Percentiles rank a stretch among this genome's conserved stretches.
Conservation (phyloP, 1,139 yeast species). For the Kodamaea suecica region DNA sequence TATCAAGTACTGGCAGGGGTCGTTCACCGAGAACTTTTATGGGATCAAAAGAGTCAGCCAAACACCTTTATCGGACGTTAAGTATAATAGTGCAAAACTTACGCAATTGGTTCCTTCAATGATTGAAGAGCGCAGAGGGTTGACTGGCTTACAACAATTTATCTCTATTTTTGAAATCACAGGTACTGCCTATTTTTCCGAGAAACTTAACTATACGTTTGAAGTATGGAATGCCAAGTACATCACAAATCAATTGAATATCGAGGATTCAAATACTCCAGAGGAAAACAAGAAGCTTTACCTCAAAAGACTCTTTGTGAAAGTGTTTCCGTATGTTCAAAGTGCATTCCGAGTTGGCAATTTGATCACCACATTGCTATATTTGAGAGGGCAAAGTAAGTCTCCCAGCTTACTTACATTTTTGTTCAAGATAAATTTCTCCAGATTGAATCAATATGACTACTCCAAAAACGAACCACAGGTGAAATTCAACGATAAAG, state of each 20-base stretch:
- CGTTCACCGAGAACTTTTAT: conserved; percentile 89
- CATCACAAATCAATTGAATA: conserved; percentile 44
- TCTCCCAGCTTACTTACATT: conserved; percentile 65
- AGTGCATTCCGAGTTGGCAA: conserved; percentile 49
- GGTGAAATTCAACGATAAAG: conserved; percentile 11
- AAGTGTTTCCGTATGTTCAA: conserved; percentile 59
- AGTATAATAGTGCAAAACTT: conserved; percentile 32
- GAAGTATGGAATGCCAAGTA: conserved; percentile 62
- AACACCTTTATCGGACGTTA: conserved; percentile 33
- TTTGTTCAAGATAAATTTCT: conserved; percentile 61
- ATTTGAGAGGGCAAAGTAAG: conserved; percentile 63
- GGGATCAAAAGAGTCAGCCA: conserved; percentile 70
- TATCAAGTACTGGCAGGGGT: conserved; percentile 71
- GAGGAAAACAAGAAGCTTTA: conserved; percentile 28
- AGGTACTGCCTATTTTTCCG: conserved; percentile 65
- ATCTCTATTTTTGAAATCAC: conserved; percentile 62
- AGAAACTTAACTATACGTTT: conserved; percentile 63
- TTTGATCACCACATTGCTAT: conserved; percentile 60
- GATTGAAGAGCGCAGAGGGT: conserved; percentile 53
- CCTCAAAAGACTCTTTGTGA: conserved; percentile 48
- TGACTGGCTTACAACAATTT: conserved; percentile 53
- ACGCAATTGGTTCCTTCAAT: conserved; percentile 46
- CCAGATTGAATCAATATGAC: conserved; percentile 66
- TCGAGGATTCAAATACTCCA: conserved; percentile 29
- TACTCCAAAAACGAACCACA: conserved; percentile 48